These are phyloP conservation scores for Macadamia integrifolia DNA, from an alignment of 164 flowering plant genomes.

Conservation along the genomic window DNA sequence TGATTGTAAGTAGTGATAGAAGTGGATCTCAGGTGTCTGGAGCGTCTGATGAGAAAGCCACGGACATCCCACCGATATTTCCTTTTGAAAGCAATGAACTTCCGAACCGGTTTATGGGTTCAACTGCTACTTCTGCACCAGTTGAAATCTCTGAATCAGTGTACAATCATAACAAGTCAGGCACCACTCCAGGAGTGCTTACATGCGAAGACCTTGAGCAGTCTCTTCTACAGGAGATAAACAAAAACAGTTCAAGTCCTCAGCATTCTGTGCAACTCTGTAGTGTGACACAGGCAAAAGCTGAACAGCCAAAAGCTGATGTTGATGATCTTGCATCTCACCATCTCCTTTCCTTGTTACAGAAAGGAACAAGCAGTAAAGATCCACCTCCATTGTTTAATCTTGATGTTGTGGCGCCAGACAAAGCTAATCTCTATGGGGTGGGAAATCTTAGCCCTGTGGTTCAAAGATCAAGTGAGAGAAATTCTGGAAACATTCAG, in stretches of 20 bases:
- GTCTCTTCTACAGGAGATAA: conserved; percentile 59
- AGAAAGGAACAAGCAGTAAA: conserved; percentile 38
- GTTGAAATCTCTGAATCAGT: conserved; percentile 25
- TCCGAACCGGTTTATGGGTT: conserved; percentile 9
- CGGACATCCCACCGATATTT: conserved; percentile 14
- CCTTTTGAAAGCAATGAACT: conserved; percentile 24
- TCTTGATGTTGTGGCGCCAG: conserved; percentile 17
- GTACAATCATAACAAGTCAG: conserved; percentile 22
- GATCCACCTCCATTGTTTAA: conserved; percentile 17
- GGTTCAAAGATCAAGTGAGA: conserved; percentile 22
- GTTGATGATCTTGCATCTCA: conserved; percentile 70
- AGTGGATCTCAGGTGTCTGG: conserved; percentile 25
- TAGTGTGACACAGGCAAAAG: conserved; percentile 18
- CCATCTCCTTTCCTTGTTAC: conserved; percentile 82
- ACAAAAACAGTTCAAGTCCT: conserved; percentile 26
- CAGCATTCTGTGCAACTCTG: conserved; percentile 26
- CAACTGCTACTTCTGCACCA: conserved; percentile 20
- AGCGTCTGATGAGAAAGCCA: conserved; percentile 23
- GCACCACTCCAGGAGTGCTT: conserved; percentile 44
- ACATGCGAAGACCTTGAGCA: conserved; percentile 98
- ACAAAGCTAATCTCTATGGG: conserved; percentile 15
- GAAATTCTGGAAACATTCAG: conserved; percentile 16
- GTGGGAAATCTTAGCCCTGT: conserved; percentile 6
- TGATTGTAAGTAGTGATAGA: conserved; percentile 65
- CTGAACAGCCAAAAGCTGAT: conserved; percentile 25